Evolutionary conservation across 2,329 filamentous ascomycete genomes (phyloP), one percentile per base, ranked within the genome.

Genomic region (Sclerotinia trifoliorum): DNA sequence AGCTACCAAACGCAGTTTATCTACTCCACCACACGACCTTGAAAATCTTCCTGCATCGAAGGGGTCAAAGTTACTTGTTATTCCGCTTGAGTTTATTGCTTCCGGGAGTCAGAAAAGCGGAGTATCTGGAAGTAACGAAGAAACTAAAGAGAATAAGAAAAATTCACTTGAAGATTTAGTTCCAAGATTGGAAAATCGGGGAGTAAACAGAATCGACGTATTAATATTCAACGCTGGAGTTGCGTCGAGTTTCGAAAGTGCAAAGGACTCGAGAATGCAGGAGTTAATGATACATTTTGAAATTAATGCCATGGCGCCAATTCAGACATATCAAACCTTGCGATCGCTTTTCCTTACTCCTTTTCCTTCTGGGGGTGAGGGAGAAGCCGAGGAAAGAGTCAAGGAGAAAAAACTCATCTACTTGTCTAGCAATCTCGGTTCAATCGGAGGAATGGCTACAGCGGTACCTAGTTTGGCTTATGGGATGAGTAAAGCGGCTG

Each of bases 211-310:
- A 42, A 73, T 86, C 2, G 81, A 87, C 70, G 74, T 83, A 13
- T 76, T 86, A 3, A 81, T 87, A 64, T 80, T 83, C 44, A 86
- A 86, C 71, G 83, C 84, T 0, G 84, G 80, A 13, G 78, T 81
- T 3, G 75, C 75, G 3, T 71, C 75, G 1, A 56, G 70, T 6
- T 82, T 74, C 64, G 75, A 76, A 0, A 39, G 68, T 13, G 70
- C 71, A 0, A 75, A 80, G 1, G 68, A 72, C 1, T 78, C 80
- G 15, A 72, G 76, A 15, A 72, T 79, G 17, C 75, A 77, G 6
- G 78, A 80, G 15, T 65, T 85, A 39, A 51, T 70, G 4, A 71
- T 72, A 0, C 77, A 81, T 71, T 74, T 84, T 56, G 74, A 80
- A 0, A 71, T 80, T 62, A 86, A 86, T 71, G 75, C 82, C 0